Evolutionary conservation across 2,329 filamentous ascomycete species (phyloP), one percentile per base, ranked within the genome.

Genomic region (Xylaria sp.): DNA sequence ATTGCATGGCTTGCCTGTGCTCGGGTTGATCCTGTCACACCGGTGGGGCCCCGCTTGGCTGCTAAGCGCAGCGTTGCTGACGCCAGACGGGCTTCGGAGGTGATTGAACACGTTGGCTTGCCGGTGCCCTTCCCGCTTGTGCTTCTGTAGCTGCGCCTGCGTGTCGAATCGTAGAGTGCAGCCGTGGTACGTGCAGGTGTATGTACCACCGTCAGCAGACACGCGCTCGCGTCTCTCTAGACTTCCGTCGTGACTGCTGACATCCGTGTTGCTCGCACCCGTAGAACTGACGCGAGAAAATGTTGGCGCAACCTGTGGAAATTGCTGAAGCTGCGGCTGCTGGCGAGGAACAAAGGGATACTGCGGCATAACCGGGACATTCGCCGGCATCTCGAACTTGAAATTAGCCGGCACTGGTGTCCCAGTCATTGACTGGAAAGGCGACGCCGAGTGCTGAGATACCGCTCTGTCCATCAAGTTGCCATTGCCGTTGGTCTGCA

Each of bases 121-220:
- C 53, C 93, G 85, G 73, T 99, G 94, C 4, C 88, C 90, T 72
- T 99, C 94, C 23, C 92, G 86, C 79, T 97, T 97, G 78, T 99
- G 94, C 76, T 94, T 94, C 73, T 97, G 92, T 2, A 99, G 81
- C 66, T 92, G 86, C 7, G 86, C 82, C 3, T 92, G 91, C 1
- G 91, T 91, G 67, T 96, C 91, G 70, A 99, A 99, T 56, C 94
- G 89, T 66, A 89, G 80, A 0, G 87, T 87, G 72, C 94, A 97
- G 9, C 92, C 91, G 69, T 96, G 92, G 69, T 96, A 96, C 0
- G 92, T 97, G 75, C 94, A 99, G 1, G 92, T 96, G 76, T 97
- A 99, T 0, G 92, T 96, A 10, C 93, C 93, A 18, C 87, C 83
- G 66, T 96, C 90, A 0, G 91, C 89, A 13, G 80, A 79, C 1